These are phyloP conservation scores for Metschnikowia peoriensis DNA, from an alignment of 805 yeast species.

Conservation along the genomic window DNA sequence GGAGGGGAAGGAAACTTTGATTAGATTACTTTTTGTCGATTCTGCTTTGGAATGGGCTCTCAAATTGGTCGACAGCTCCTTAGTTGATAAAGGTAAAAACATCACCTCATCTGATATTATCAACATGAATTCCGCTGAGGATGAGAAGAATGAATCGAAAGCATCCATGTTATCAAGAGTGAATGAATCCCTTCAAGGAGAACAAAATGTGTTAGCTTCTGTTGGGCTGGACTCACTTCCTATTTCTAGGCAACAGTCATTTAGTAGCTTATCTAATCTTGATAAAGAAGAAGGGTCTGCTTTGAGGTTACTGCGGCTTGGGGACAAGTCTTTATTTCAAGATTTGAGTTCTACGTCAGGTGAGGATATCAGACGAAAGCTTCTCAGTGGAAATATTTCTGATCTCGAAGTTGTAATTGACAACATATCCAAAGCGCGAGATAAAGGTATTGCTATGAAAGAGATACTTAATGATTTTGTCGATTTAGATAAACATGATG, in stretches of 20 bases:
- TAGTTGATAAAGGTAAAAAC: slow-evolving; percentile 20
- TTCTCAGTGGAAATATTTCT: slow-evolving; percentile 29
- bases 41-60: slow-evolving; percentile 62
- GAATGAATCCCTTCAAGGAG: slow-evolving; percentile 4
- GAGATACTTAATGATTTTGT: slow-evolving; percentile 15
- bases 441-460: slow-evolving; percentile 32
- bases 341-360: slow-evolving; percentile 27
- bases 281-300: slow-evolving; percentile 44
- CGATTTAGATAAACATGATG: neutral
- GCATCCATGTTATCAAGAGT: slow-evolving; percentile 4
- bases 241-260: slow-evolving; percentile 17
- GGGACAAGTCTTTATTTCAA: slow-evolving; percentile 9
- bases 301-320: slow-evolving; percentile 33
- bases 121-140: slow-evolving; percentile 22
- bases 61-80: slow-evolving; percentile 37
- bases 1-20: slow-evolving; percentile 73
- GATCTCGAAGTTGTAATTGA: slow-evolving; percentile 36
- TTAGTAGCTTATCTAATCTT: slow-evolving; percentile 31
- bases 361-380: slow-evolving; percentile 37
- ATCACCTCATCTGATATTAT: slow-evolving; percentile 14
- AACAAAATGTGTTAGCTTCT: slow-evolving; percentile 7
- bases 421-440: slow-evolving; percentile 30
- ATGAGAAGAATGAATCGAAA: slow-evolving; percentile 20
- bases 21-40: slow-evolving; percentile 67
- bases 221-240: slow-evolving; percentile 12